Base-by-base conservation (phyloP, 257 asterid species). In the Phtheirospermum japonicum region DNA sequence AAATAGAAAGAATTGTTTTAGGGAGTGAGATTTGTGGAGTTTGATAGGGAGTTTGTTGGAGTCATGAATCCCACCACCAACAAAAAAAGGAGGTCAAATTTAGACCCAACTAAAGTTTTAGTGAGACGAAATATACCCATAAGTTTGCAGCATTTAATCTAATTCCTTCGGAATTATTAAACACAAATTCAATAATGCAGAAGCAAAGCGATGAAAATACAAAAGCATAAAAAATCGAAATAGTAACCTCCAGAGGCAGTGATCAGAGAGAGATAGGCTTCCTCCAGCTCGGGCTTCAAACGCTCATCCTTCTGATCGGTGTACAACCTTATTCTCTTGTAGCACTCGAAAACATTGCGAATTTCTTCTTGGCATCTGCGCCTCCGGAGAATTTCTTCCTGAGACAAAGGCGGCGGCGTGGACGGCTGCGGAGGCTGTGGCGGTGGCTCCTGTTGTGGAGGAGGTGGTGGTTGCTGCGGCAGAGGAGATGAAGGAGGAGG, bases 321-420 rank as follows among this genome's bases (percentile, higher is more conserved):
- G 73, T 80, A 84, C 57, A 66, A 63, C 45, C 76, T 90, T 14
- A 88, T 84, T 53, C 79, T 73, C 83, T 84, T 90, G 66, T 80
- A 81, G 76, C 85, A 80, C 69, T 81, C 82, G 62, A 80, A 81
- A 60, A 84, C 86, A 65, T 66, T 76, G 11, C 95, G 85, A 76
- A 90, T 84, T 75, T 86, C 98, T 75, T 90, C 98, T 48, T 82
- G 93, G 76, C 70, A 82, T 73, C 82, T 77, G 71, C 89, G 80
- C 76, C 92, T 59, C 64, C 81, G 84, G 55, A 63, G 59, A 68
- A 88, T 81, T 66, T 88, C 95, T 33, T 88, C 91, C 60, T 70
- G 86, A 18, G 95, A 75, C 54, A 79, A 49, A 59, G 79, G 85
- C 36, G 83, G 85, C 50, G 84, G 90, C 9, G 89, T 67, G 11